A percentile compares a stretch with the other conserved stretches of the same genome.
Conservation (phyloP, 768 basidiomycete genomes). For the Leccinum uliginosum region DNA sequence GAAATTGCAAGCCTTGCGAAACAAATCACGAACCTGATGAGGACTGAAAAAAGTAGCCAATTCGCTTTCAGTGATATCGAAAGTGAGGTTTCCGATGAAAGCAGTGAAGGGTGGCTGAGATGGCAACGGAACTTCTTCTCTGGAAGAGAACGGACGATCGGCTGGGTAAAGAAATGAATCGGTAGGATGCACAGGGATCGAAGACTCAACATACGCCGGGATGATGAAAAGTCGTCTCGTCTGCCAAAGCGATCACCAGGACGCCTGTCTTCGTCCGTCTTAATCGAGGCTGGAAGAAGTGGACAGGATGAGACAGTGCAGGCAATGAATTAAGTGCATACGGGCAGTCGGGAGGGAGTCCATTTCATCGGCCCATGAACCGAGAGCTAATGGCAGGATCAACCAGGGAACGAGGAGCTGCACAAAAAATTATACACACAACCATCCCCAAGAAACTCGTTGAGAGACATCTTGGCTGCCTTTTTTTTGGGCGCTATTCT, state of each 20-base stretch:
- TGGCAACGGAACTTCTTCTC: slow-evolving; percentile 95
- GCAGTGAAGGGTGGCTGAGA: slow-evolving; percentile 92
- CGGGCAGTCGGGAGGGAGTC: slow-evolving; percentile 89
- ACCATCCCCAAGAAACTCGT: slow-evolving; percentile 86
- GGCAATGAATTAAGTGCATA: slow-evolving; percentile 43
- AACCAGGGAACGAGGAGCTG: slow-evolving; percentile 8
- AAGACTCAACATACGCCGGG: slow-evolving; percentile 48
- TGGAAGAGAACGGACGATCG: slow-evolving; percentile 54
- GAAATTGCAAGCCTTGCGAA: not conserved
- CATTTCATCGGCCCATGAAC: slow-evolving; percentile 99
- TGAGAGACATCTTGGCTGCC: slow-evolving; percentile 88
- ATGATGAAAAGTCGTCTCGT: slow-evolving; percentile 61
- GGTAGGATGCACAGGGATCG: slow-evolving; percentile 2
- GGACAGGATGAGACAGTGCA: slow-evolving; percentile 7
- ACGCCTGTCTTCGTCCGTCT: slow-evolving; percentile 63
- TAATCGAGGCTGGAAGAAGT: slow-evolving; percentile 53
- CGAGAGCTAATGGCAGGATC: slow-evolving; percentile 51
- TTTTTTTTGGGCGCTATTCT: slow-evolving; percentile 81
- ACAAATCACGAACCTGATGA: slow-evolving; percentile 43
- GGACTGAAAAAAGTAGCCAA: slow-evolving; percentile 76
- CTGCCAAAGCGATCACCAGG: slow-evolving; percentile 52
- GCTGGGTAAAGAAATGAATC: slow-evolving; percentile 31
- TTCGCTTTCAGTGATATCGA: slow-evolving; percentile 84
- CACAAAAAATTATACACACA: slow-evolving; percentile 45
- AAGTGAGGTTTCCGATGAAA: slow-evolving; percentile 94